These are phyloP conservation scores for Cladosporium colombiae DNA, from an alignment of 2,329 filamentous ascomycete species.

Conservation along the genomic window DNA sequence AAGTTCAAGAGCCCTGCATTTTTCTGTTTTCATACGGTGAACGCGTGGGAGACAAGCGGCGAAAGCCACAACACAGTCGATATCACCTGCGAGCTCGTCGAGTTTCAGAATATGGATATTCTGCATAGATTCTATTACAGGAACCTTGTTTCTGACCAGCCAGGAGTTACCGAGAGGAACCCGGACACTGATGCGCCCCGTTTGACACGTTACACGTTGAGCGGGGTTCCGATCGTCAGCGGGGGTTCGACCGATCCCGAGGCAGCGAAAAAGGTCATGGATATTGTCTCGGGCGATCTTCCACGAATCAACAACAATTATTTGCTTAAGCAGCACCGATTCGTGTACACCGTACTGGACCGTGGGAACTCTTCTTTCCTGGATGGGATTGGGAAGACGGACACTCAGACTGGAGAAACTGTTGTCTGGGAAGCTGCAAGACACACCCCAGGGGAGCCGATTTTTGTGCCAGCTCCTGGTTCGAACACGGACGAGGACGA, in stretches of 20 bases:
- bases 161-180: conserved; percentile 46
- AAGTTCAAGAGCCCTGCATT: conserved; percentile 67
- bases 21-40: conserved; percentile 80
- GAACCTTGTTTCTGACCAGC: conserved; percentile 60
- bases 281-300: conserved; percentile 55
- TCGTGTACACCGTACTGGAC: conserved; percentile 60
- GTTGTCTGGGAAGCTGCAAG: conserved; percentile 60
- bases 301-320: conserved; percentile 65
- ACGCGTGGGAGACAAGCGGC: conserved; percentile 68
- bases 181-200: not conserved
- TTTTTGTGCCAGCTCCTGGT: conserved; percentile 61
- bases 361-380: conserved; percentile 61
- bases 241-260: too few species aligned
- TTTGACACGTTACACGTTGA: conserved; percentile 23
- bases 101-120: conserved; percentile 66
- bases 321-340: conserved; percentile 57
- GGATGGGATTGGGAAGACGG: conserved; percentile 67
- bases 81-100: conserved; percentile 65
- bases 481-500: conserved; percentile 58
- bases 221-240: conserved; percentile 21
- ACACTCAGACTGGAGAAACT: conserved; percentile 55
- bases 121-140: conserved; percentile 70
- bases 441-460: conserved; percentile 69
- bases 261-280: not conserved
- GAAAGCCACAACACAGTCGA: conserved; percentile 43